phyloP scores from a whole-genome alignment of 352 stramenopile genomes.

The Nothophytophthora sp. region DNA sequence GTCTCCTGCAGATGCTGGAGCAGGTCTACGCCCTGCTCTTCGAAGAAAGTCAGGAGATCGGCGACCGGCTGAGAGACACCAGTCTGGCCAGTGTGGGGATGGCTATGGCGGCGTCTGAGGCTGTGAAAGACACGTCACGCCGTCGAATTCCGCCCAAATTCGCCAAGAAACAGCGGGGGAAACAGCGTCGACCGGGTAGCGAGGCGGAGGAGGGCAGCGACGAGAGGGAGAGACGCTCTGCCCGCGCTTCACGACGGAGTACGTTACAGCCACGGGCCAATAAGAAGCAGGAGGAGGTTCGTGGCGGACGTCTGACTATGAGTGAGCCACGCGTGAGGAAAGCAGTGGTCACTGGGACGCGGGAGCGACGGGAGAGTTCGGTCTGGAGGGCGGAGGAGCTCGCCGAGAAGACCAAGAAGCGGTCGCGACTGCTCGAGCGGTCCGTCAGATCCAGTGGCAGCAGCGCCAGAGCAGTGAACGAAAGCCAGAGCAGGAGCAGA shows the following conservation, averaged over 20 bases:
- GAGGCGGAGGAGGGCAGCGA: conserved; percentile 12
- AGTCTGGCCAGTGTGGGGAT: conserved; percentile 26
- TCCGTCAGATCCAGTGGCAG: conserved; percentile 12
- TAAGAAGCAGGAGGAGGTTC: conserved; percentile 28
- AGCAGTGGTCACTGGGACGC: too few relatives aligned
- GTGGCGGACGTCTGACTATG: conserved; percentile 10
- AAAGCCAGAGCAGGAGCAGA: conserved; percentile 6
- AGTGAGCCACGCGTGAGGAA: too few relatives aligned
- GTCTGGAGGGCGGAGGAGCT: conserved; percentile 16
- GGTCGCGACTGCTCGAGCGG: conserved; percentile 21
- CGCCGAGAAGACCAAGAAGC: conserved; percentile 37
- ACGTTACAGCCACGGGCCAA: not conserved
- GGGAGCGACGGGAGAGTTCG: conserved; percentile 1
- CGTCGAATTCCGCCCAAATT: conserved; percentile 17
- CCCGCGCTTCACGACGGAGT: not conserved
- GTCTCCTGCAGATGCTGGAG: conserved; percentile 55
- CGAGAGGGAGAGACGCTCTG: conserved; percentile 14
- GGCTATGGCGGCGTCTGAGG: not conserved
- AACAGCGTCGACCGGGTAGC: conserved; percentile 2
- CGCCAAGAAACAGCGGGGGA: conserved; percentile 22
- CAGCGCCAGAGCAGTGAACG: conserved; percentile 12
- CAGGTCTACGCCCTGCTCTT: conserved; percentile 64
- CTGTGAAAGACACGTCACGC: not conserved
- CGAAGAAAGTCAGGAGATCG: conserved; percentile 30
- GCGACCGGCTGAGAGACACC: conserved; percentile 15